Percentiles rank a stretch among this genome's conserved stretches.
Evolutionary conservation across 768 basidiomycete genomes (phyloP).

Genomic region (Amanita thiersii): DNA sequence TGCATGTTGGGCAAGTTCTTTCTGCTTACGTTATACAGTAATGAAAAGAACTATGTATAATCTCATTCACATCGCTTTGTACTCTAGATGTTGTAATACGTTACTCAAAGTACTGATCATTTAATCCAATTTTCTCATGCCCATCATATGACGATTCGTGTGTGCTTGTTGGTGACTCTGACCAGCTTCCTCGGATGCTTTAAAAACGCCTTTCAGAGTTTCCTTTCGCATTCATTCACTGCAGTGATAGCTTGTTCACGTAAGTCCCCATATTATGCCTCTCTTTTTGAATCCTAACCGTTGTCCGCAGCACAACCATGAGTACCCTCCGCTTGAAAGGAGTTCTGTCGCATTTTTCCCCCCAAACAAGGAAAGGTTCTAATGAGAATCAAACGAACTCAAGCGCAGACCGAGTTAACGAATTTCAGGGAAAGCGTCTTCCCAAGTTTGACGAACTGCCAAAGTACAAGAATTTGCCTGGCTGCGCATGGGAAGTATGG

Average conservation of each 20-base stretch:
- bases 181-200: too few species aligned
- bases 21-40: background rate
- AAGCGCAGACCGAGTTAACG: background rate
- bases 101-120: too few species aligned
- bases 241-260: too few species aligned
- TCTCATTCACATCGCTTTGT: background rate
- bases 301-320: constrained; percentile 16
- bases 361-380: constrained; percentile 6
- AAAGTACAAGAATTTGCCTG: constrained; percentile 43
- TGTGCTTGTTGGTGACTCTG: too few species aligned
- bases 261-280: too few species aligned
- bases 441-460: constrained; percentile 31
- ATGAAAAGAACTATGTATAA: background rate
- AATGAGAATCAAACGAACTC: constrained; percentile 12
- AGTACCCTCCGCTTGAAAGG: constrained; percentile 21
- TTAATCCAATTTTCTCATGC: too few species aligned
- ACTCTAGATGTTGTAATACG: constrained; percentile 1
- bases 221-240: too few species aligned
- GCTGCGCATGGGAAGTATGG: constrained; percentile 68
- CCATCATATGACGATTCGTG: background rate
- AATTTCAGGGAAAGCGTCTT: constrained; percentile 8
- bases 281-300: too few species aligned
- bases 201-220: too few species aligned
- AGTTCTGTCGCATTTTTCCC: constrained; percentile 19
- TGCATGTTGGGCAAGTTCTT: too few species aligned